Evolutionary conservation across 768 basidiomycete species (phyloP), one percentile per base, ranked within the genome.

Genomic region (Agrocybe pediades): DNA sequence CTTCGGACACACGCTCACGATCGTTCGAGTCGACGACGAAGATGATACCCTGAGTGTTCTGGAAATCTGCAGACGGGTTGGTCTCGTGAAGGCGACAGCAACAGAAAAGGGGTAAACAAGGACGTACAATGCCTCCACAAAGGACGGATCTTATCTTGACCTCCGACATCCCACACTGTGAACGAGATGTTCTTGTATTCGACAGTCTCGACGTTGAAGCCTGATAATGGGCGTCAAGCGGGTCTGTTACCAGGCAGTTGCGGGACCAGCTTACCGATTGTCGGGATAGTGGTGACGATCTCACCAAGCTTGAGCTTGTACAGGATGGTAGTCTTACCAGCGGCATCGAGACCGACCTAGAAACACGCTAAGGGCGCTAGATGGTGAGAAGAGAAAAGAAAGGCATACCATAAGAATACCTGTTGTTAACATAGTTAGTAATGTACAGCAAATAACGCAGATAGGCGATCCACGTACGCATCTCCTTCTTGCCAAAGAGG

Each of bases 181-280:
- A 99, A 99, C 21, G 95, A 97, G 62, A 98, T 98, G 82, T 98
- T 99, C 85, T 98, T 98, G 80, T 99, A 98, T 75, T 98, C 96
- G 62, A 99, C 97, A 57, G 97, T 98, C 83, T 99, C 97, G 64
- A 99, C 97, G 71, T 99, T 99, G 83, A 99, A 99, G 55, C 97
- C 97, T 98, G 61, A 4, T 20, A 36, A 57, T 63, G 54, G 66
- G 65, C 53, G 54, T 63, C 54, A 54, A 45, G 24, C 52, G 52
- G 46, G 58, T 53, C 50, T 41, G 27, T 23, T 47, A n/a, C 53
- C 25, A 40, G 40, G 52, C 30, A 54, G 49, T 24, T 46, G 53
- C 39, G 58, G 41, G 49, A 17, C 55, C 29, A 56, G 79, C 88
- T 69, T 65, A 95, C 96, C 96, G 76, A 99, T 98, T 69, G 97